Percentiles rank a stretch among this genome's conserved stretches.
Conservation (phyloP, 2,329 filamentous ascomycete genomes). For the Paecilomyces variotii region DNA sequence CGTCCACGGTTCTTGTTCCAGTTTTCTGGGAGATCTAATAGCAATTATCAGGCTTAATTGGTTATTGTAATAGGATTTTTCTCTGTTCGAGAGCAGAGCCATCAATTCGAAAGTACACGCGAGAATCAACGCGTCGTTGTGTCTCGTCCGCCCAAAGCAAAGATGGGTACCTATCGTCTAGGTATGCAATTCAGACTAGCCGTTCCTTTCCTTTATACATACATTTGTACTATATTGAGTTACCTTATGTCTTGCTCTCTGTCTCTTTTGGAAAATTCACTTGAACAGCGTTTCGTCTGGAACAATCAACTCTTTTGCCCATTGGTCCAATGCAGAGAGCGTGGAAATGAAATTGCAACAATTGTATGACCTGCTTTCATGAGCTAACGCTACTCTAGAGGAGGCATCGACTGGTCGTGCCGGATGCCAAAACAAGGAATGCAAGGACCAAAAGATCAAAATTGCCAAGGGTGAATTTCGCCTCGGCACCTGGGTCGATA, state of each 20-base stretch:
- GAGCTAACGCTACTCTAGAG: constrained; percentile 45
- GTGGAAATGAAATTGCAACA: not conserved
- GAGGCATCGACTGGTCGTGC: constrained; percentile 63
- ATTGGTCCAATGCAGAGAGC: not conserved
- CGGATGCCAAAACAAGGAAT: constrained; percentile 63
- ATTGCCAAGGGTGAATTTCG: constrained; percentile 73
- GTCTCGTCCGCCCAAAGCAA: not conserved
- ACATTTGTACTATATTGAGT: not conserved
- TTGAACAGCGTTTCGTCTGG: too few relatives aligned
- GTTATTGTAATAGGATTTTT: not conserved
- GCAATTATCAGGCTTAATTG: not conserved
- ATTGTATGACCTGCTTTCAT: not conserved
- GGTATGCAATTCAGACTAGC: constrained; percentile 13
- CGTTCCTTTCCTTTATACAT: not conserved
- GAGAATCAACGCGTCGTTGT: not conserved
- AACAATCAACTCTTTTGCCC: not conserved
- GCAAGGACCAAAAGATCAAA: constrained; percentile 62
- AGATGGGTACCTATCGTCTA: constrained; percentile 11
- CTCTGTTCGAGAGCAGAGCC: not conserved
- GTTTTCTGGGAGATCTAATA: not conserved
- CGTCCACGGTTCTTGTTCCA: not conserved
- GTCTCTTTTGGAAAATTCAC: too few relatives aligned
- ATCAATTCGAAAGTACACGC: not conserved
- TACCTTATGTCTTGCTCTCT: not conserved
- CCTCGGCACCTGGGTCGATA: constrained; percentile 63